A percentile compares a stretch with the other conserved stretches of the same genome.
These are phyloP conservation scores for Echeveria elegans DNA, from an alignment of 164 flowering plant genomes.

Conservation along the genomic window DNA sequence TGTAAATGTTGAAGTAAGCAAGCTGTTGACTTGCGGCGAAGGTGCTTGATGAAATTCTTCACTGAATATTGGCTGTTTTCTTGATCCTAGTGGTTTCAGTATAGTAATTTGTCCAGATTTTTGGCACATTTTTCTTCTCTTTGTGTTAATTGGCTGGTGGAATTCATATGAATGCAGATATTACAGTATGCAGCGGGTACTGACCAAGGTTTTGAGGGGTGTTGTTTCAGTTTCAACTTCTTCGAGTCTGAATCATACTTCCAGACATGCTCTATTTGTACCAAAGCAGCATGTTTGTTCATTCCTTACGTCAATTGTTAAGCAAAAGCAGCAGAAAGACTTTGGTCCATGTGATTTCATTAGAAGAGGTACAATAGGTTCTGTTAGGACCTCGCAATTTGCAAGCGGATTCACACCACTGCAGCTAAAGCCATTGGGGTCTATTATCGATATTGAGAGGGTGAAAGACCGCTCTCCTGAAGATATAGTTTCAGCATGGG, in stretches of 20 bases:
- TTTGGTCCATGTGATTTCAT: constrained; percentile 36
- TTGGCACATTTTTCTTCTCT: not conserved
- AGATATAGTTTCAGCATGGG: constrained; percentile 67
- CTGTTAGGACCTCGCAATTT: constrained; percentile 41
- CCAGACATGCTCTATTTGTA: constrained; percentile 7
- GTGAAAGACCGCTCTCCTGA: constrained; percentile 48
- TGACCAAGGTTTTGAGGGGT: constrained; percentile 17
- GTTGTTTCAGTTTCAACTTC: constrained; percentile 11
- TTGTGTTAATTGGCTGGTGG: not conserved
- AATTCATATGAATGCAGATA: constrained; percentile 2
- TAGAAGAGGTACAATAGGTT: constrained; percentile 61
- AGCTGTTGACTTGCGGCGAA: not conserved
- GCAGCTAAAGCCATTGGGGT: constrained; percentile 63
- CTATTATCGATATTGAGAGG: constrained; percentile 73
- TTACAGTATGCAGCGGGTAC: constrained; percentile 19
- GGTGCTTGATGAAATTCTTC: not conserved
- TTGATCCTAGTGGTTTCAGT: not conserved
- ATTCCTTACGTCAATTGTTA: constrained; percentile 7
- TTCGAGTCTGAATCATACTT: constrained; percentile 10
- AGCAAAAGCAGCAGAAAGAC: constrained; percentile 13
- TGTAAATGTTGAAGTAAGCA: not conserved
- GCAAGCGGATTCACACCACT: constrained; percentile 79
- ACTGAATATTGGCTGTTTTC: not conserved
- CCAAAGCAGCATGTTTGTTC: constrained; percentile 15
- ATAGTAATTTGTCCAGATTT: too few species aligned